Evolutionary conservation across 176 grass and related monocot species (phyloP), one percentile per base, ranked within the genome.

Genomic region (Ensete glaucum): DNA sequence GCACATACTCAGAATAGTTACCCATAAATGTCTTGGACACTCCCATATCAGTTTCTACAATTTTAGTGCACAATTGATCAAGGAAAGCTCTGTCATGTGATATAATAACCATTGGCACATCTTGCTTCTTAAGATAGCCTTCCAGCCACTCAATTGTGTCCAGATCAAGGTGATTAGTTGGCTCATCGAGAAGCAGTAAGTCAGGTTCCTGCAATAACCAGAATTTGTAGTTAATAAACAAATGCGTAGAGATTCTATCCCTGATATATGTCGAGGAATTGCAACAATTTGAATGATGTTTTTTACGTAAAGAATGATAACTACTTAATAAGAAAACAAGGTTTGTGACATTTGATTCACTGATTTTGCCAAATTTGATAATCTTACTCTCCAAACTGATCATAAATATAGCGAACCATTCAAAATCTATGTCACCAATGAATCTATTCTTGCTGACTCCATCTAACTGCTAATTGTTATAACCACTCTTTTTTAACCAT

Each of bases 71-170:
- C 51, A 93, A 58, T 69, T 88, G 86, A 82, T 99, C 95, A 76
- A 99, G 90, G 29, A 99, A 99, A 29, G 90, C 95, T 72, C 95
- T 90, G 81, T 94, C 95, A 75, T 94, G 95, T 23, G 95, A 99
- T 82, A 99, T 94, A 78, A 99, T 91, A 73, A 99, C 90, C 95
- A 99, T 99, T 0, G 90, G 95, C 43, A 99, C 95, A 17, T 89
- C 95, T 70, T 94, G 95, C 8, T 81, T 88, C 34, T 80, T 87
- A 15, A 99, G 85, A 79, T 99, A 99, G 69, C 50, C 81, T 83
- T 99, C 95, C 48, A 94, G 84, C 95, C 90, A 99, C 84, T 99
- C 95, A 78, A 94, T 86, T 14, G 90, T 99, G 20, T 99, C 95
- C 58, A 99, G 80, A 82, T 99, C 95, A 5, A 99, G 88, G 79